A percentile compares a stretch with the other conserved stretches of the same genome.
These are phyloP conservation scores for Rutstroemia sp. DNA, from an alignment of 2,329 filamentous ascomycete species.

Conservation along the genomic window DNA sequence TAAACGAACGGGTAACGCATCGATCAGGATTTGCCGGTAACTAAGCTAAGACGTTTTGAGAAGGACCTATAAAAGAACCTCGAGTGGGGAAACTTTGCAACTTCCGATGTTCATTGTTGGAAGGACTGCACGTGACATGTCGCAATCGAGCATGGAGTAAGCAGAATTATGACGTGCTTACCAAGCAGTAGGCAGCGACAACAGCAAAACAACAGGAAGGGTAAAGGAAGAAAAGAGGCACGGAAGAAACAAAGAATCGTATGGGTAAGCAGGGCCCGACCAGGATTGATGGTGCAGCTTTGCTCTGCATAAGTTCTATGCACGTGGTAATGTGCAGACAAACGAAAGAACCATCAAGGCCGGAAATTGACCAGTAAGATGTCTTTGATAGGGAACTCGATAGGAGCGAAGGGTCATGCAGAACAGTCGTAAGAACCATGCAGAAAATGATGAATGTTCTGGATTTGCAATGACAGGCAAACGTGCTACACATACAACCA, in stretches of 20 bases:
- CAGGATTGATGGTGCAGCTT: neutral
- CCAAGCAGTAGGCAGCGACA: neutral
- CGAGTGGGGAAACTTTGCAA: neutral
- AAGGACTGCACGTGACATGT: slow-evolving; percentile 24
- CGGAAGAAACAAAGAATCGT: neutral
- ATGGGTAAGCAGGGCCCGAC: neutral
- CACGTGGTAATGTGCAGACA: slow-evolving; percentile 3
- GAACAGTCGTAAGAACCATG: neutral
- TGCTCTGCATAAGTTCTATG: neutral
- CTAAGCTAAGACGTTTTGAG: slow-evolving; percentile 2
- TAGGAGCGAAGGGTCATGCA: neutral
- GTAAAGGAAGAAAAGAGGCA: neutral
- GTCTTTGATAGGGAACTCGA: neutral
- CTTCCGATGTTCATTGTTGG: neutral
- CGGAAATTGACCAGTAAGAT: neutral
- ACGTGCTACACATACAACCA: too few relatives aligned
- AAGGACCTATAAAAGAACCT: neutral
- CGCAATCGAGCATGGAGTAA: slow-evolving; percentile 14
- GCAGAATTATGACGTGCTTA: slow-evolving; percentile 4
- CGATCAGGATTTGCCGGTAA: slow-evolving; percentile 1
- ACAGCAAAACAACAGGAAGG: neutral
- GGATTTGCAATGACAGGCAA: too few relatives aligned
- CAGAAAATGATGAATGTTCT: neutral
- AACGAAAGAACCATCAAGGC: neutral
- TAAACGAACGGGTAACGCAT: neutral